Evolutionary conservation across 768 basidiomycete species (phyloP), one percentile per base, ranked within the genome.

Genomic region (Lentinula detonsa): DNA sequence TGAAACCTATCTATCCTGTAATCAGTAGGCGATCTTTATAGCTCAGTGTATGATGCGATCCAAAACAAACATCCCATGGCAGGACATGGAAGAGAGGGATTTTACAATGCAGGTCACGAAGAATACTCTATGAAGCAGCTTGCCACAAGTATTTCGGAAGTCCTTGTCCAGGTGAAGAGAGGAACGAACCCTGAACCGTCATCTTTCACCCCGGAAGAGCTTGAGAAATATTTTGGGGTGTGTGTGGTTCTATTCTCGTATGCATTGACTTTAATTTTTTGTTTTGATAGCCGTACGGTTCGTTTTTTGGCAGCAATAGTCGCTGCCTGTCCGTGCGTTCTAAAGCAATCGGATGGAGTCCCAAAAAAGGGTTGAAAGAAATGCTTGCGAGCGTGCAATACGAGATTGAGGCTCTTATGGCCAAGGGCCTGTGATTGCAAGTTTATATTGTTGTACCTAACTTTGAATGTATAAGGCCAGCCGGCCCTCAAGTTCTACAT

Each of bases 291-390:
- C 50, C 16, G 18, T 39, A 43, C 34, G 64, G 54, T 65, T 23
- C 37, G 15, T 53, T 51, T 40, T 48, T 40, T 39, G 37, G 62
- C 7, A 65, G 33, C 34, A 40, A 52, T n/a, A 46, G 23, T 48
- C 31, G 39, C 13, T 57, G 60, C 40, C 4, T 65, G 37, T 42
- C 62, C 52, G 56, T 49, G 37, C 54, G 53, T 5, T 66, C 67
- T 4, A 65, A 68, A 21, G 61, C 65, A 37, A 53, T 76, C 11
- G 75, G 75, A 5, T 77, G 76, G 76, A 73, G 72, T 62, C 72
- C 76, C 11, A 69, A 51, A 39, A 68, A 70, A 53, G 72, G 69
- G 34, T 71, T 64, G 0, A 63, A 67, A 57, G 76, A 77, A 50
- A 64, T 77, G 62, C 54, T 75, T 7, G 66, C 65, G 39, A 74